These are phyloP conservation scores for Aaosphaeria arxii DNA, from an alignment of 2,329 filamentous ascomycete species.

Conservation along the genomic window DNA sequence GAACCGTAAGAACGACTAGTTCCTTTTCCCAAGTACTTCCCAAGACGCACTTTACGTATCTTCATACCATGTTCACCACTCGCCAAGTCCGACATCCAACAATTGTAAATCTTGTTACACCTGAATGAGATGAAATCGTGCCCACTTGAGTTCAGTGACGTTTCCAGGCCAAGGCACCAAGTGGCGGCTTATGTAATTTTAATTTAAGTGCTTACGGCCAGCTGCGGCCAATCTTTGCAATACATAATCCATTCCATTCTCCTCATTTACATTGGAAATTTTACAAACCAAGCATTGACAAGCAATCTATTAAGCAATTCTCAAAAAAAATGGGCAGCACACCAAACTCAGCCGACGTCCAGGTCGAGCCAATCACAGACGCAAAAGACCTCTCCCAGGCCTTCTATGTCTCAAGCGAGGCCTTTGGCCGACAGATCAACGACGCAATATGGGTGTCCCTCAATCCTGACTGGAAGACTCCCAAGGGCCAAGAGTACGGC, in stretches of 20 bases:
- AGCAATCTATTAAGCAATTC: background rate
- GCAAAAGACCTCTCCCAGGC: conserved; percentile 8
- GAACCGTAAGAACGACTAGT: too few species aligned
- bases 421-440: conserved; percentile 51
- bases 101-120: too few species aligned
- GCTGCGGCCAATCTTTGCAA: background rate
- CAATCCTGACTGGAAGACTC: conserved; percentile 56
- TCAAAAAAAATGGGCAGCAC: background rate
- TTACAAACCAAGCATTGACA: background rate
- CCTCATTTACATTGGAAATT: background rate
- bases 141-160: too few species aligned
- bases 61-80: too few species aligned
- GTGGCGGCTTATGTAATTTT: background rate
- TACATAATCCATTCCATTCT: background rate
- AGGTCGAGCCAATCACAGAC: background rate
- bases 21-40: too few species aligned
- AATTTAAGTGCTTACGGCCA: background rate
- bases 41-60: too few species aligned
- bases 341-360: background rate
- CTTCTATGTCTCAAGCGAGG: conserved; percentile 34
- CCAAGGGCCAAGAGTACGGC: conserved; percentile 40
- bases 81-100: too few species aligned
- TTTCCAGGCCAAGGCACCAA: background rate
- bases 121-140: too few species aligned
- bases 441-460: conserved; percentile 53